Evolutionary conservation across 2,329 filamentous ascomycete genomes (phyloP), one percentile per base, ranked within the genome.

Genomic region (Byssoonygena ceratinophila): DNA sequence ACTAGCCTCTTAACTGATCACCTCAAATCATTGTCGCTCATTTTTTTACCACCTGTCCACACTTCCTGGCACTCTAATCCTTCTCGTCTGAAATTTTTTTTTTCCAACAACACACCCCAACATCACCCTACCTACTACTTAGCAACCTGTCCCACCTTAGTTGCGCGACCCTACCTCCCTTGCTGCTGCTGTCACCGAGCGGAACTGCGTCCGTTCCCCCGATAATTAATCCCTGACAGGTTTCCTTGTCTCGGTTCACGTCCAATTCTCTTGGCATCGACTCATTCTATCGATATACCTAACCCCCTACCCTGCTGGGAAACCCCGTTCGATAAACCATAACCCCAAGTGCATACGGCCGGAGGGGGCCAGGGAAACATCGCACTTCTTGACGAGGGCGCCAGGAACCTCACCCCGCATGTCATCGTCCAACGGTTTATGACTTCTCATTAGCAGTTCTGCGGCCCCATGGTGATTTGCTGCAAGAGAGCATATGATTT

Each of bases 181-280:
- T 36, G 18, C 18, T 9, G 14, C 16, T 36, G 14, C 23, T 27
- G 12, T 40, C 27, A 50, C 47, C 47, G 47, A 50, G 25, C 47
- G 47, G 47, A 50, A 50, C 47, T 34, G 25, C 25, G 36, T 37
- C 47, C 37, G n/a, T 34, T 50, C 37, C 47, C 47, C 47, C 36
- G 37, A 34, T 14, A 22, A 20, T 50, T 41, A 43, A 50, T 50
- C 47, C 47, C 47, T 50, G 47, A 34, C 36, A 12, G 3, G 25
- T 22, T 12, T 32, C 47, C 47, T 50, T 41, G 37, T 50, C 47
- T 50, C 47, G 47, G 47, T 41, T 41, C 39, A 50, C 39, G 34
- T 43, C 47, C 47, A 16, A 32, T 23, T 27, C 25, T 32, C 36
- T 40, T 43, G 36, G 47, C 8, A 29, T 50, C 47, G 23, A 29